These are phyloP conservation scores for Beauveria scarabaeidicola DNA, from an alignment of 2,329 filamentous ascomycete genomes.

Conservation along the genomic window DNA sequence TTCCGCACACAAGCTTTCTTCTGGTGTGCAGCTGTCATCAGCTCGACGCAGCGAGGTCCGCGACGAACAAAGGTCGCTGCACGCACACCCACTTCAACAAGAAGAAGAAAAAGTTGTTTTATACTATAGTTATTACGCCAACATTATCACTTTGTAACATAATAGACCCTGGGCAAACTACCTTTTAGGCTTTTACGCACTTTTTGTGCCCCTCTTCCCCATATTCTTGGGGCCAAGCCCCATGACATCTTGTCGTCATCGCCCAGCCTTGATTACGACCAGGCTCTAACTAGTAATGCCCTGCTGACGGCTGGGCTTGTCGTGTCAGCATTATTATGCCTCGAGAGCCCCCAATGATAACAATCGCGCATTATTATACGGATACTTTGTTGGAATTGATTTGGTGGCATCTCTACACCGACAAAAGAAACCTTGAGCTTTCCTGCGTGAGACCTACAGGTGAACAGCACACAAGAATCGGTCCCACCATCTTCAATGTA, in stretches of 20 bases:
- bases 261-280: constrained; percentile 6
- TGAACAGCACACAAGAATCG: not conserved
- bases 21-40: no score
- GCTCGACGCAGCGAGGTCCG: no score
- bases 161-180: not conserved
- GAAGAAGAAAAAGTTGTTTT: no score
- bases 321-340: not conserved
- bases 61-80: no score
- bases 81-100: no score
- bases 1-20: no score
- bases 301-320: not conserved
- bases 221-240: constrained; percentile 2
- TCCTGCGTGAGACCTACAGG: no score
- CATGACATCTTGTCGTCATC: constrained; percentile 10
- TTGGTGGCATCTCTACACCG: not conserved
- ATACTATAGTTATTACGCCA: not conserved
- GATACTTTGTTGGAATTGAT: no score
- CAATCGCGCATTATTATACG: no score
- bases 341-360: not conserved
- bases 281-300: not conserved
- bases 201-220: not conserved
- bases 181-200: not conserved
- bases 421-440: no score
- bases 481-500: not conserved
- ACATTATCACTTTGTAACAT: not conserved